phyloP scores from a whole-genome alignment of 257 asterid species.

The Solanum gracilifrons region DNA sequence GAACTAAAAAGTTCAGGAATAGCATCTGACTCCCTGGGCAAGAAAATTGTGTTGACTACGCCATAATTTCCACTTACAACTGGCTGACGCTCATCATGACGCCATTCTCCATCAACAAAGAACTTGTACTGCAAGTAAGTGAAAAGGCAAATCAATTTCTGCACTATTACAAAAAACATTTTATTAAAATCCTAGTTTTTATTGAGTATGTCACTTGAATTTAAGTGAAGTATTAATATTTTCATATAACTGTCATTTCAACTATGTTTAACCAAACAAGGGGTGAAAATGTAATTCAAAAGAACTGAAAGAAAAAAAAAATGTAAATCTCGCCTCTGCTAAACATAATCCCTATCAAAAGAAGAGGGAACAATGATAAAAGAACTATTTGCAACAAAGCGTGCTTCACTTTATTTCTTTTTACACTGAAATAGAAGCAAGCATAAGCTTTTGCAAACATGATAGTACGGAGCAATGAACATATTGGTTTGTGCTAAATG shows the following conservation, averaged over 20 bases:
- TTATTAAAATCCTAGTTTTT: background rate
- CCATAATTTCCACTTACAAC: constrained; percentile 56
- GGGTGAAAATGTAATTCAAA: background rate
- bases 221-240: background rate
- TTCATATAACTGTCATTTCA: background rate
- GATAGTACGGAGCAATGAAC: background rate
- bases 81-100: constrained; percentile 67
- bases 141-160: background rate
- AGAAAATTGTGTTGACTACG: constrained; percentile 59
- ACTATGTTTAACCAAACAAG: background rate
- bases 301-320: background rate
- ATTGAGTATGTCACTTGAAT: background rate
- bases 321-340: background rate
- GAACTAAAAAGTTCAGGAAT: constrained; percentile 33
- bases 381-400: background rate
- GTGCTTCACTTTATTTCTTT: background rate
- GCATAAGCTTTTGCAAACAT: background rate
- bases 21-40: constrained; percentile 46
- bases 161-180: background rate
- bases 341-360: background rate
- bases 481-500: background rate
- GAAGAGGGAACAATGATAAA: background rate
- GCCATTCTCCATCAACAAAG: constrained; percentile 79
- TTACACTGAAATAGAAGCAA: background rate
- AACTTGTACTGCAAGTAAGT: constrained; percentile 52